Base-by-base conservation (phyloP, 2,329 filamentous ascomycete species). In the Spiromastix sp. region DNA sequence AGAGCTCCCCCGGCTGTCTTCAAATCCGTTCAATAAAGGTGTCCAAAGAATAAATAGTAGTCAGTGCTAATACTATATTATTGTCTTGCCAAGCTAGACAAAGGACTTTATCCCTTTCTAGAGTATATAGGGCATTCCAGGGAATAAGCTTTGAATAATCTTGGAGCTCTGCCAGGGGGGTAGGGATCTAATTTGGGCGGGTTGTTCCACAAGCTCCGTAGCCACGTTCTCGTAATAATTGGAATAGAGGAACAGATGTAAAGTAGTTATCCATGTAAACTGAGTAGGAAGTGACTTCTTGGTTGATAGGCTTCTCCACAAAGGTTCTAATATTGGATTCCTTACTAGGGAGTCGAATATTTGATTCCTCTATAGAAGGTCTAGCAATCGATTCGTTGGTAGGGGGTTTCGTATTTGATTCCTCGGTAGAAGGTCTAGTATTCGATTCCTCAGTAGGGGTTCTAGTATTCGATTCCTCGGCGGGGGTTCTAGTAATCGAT, bases 201-300 rank as follows among this genome's bases (percentile, higher is more conserved):
- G 16, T 32, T 9, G 10, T 32, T 32, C 5, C 30, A 32, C 16
- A 32, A 2, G 16, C 16, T 32, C 10, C 17, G 21, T 11, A 17
- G 12, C 10, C 30, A 7, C 21, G 16, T 4, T 32, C 10, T 10
- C 9, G 11, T 13, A 32, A 11, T 4, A 19, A 8, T 5, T 32
- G 8, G 16, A 32, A 32, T 32, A 20, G 30, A 32, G 30, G 2
- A 20, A 32, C 16, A 18, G 16, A 32, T 5, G 15, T 32, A 11
- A 32, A 32, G 30, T 32, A 32, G 30, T 32, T 32, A 18, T 32
- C 4, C 30, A 32, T 32, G 20, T 32, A 32, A 4, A 21, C 21
- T 30, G 27, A 32, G n/a, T 20, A 32, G 15, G 4, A 7, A 11
- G 5, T 4, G 16, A 32, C n/a, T 11, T 21, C 10, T 4, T 5